phyloP scores from a whole-genome alignment of 805 yeast species.

The Lipomyces yamadae region DNA sequence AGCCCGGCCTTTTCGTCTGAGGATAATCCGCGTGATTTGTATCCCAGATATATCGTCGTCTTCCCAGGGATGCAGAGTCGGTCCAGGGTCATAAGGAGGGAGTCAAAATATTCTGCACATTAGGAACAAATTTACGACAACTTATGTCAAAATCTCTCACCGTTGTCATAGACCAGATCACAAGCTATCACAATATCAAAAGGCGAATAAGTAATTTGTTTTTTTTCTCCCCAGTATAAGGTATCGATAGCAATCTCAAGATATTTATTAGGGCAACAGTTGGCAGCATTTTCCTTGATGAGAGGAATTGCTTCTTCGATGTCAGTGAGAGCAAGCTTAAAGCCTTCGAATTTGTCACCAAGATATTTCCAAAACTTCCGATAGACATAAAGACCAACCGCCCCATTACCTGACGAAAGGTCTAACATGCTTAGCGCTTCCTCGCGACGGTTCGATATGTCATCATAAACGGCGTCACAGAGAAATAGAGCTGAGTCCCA shows the following conservation, averaged over 20 bases:
- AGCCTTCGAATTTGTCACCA: neutral
- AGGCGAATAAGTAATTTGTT: neutral
- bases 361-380: slow-evolving; percentile 1
- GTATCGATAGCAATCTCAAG: slow-evolving; percentile 10
- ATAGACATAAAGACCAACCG: slow-evolving; percentile 24
- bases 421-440: slow-evolving; percentile 18
- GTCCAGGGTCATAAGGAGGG: slow-evolving; percentile 21
- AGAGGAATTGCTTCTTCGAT: slow-evolving; percentile 27
- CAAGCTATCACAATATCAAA: slow-evolving; percentile 33
- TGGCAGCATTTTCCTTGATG: slow-evolving; percentile 21
- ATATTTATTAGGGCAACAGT: neutral
- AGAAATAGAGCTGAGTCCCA: slow-evolving; percentile 37
- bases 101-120: slow-evolving; percentile 20
- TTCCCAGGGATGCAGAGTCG: slow-evolving; percentile 15
- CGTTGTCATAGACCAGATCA: slow-evolving; percentile 33
- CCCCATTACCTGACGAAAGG: slow-evolving; percentile 35
- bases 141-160: slow-evolving; percentile 10
- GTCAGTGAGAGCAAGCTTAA: slow-evolving; percentile 22
- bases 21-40: slow-evolving; percentile 33
- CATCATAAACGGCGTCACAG: slow-evolving; percentile 5
- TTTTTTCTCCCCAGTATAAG: slow-evolving; percentile 24
- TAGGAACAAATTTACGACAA: neutral
- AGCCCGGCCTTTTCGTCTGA: slow-evolving; percentile 18
- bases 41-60: slow-evolving; percentile 30
- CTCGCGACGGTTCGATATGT: neutral